Base-by-base conservation (phyloP, 75 land plant species). In the Isoetes taiwanensis region DNA sequence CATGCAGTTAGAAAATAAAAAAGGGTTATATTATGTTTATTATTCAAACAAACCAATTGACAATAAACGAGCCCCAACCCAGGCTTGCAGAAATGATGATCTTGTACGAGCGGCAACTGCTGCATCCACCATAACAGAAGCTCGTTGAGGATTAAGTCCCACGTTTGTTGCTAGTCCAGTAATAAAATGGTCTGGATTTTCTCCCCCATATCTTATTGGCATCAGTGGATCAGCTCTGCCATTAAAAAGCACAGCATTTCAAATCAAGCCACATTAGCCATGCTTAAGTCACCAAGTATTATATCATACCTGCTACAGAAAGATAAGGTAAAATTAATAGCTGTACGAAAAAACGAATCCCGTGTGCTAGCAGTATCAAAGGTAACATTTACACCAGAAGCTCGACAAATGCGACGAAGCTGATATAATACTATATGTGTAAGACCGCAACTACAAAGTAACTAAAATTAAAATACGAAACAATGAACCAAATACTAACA, bases 51-150 rank as follows among this genome's bases (percentile, higher is more conserved):
- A n/a, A n/a, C n/a, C n/a, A n/a, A n/a, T n/a, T n/a, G n/a, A n/a
- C n/a, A n/a, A n/a, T n/a, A n/a, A n/a, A n/a, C n/a, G n/a, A n/a
- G n/a, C n/a, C n/a, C n/a, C n/a, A 40, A 78, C 82, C 98, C 98
- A 91, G 8, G 89, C 76, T 61, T 88, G 96, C 33, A 93, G 56
- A 65, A 93, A 79, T 2, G 58, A 32, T 34, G 88, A 77, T 21
- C 96, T 80, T 9, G 90, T 84, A 0, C 84, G 72, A 28, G 90
- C 90, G 57, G 99, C 99, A 52, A 93, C 82, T 54, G 82, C 81
- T 50, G 84, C 99, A 67, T 72, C 64, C 0, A 88, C 75, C 66
- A 93, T 85, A 33, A 55, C 69, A 16, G 78, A 77, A 58, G 96
- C 99, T 48, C 75, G 72, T 63, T 39, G 69, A 39, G 64, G 67